phyloP scores from a whole-genome alignment of 1,284 basidiomycete genomes.

The Fistulina hepatica region DNA sequence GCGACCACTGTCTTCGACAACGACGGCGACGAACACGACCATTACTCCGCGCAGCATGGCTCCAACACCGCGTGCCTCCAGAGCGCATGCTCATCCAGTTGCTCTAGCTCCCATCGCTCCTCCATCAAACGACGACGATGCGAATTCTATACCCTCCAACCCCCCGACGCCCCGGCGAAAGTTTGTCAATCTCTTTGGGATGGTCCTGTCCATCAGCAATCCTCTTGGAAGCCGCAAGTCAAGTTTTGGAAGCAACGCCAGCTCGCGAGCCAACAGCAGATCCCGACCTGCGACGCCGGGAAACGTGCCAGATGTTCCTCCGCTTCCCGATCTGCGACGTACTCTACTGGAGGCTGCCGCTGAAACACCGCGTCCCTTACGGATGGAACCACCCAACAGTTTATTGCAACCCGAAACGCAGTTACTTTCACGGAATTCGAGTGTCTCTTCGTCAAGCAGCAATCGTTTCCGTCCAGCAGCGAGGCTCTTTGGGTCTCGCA shows the following conservation, averaged over 20 bases:
- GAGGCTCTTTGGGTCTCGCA: too few species aligned
- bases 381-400: too few species aligned
- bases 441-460: too few species aligned
- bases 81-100: neutral
- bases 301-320: too few species aligned
- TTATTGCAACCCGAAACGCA: too few species aligned
- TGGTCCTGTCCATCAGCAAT: neutral
- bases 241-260: neutral
- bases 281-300: neutral
- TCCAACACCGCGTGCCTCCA: neutral
- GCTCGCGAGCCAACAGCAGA: neutral
- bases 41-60: neutral
- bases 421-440: too few species aligned
- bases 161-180: neutral
- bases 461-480: too few species aligned
- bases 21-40: neutral
- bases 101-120: neutral
- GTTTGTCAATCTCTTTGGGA: neutral
- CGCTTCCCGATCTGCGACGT: too few species aligned
- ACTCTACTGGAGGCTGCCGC: too few species aligned
- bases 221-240: constrained; percentile 1
- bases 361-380: too few species aligned
- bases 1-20: neutral
- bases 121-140: too few species aligned
- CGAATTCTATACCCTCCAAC: too few species aligned